Base-by-base conservation (phyloP, 345 rosid species). In the Kernera saxatilis region DNA sequence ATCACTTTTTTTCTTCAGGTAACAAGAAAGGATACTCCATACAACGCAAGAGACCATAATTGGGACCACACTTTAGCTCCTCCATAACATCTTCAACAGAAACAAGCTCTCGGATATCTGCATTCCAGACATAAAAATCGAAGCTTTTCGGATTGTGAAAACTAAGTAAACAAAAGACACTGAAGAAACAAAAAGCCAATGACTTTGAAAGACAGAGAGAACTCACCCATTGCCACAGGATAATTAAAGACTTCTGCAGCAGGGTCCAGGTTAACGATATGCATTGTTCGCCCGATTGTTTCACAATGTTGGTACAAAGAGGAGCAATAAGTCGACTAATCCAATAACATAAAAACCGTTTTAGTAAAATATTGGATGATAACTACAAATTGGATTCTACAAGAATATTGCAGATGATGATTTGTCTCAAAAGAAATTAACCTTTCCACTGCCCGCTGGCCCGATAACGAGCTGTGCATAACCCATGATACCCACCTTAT, bases 61-160 rank as follows among this genome's bases (percentile, higher is more conserved):
- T 87, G 5, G 97, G 97, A 73, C 93, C 97, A 21, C 89, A 64
- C 17, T 89, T 87, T 29, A 87, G 83, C 66, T 87, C 91, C 82
- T 88, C 91, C 97, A 88, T 91, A 9, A 91, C 93, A 82, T 84
- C 92, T 22, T 88, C 92, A 82, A 88, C 80, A 18, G 87, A 81
- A 70, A 91, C 78, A 58, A 85, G 89, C 73, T 85, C 93, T 70
- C 93, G 82, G n/a, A 88, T 91, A 82, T 91, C 91, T 91, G 82
- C 78, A 77, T 26, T 26, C 59, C 23, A 29, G 23, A 54, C 23
- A 54, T 15, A 37, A 35, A 48, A 44, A 26, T 36, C 64, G 12
- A 43, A 43, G 21, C 48, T 15, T 7, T 7, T 7, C 36, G 15
- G 32, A n/a, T n/a, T 25, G 33, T 7, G 19, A 51, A 51, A 29